Conservation (phyloP, 192 early-diverging fungal genomes). For the Funneliformis geosporum region DNA sequence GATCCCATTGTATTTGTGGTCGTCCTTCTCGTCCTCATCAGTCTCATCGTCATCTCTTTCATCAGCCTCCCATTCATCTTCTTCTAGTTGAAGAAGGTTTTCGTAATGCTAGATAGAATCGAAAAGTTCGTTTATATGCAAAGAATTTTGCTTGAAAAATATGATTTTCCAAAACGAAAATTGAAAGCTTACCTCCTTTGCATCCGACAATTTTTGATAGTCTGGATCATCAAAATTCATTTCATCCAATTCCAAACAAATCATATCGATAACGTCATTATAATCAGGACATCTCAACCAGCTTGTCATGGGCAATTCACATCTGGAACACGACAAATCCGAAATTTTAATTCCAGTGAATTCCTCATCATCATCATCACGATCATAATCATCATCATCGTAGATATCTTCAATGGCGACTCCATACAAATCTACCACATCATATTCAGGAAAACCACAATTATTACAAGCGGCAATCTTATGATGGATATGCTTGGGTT, state of each 20-base stretch:
- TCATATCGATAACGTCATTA: conserved; percentile 10
- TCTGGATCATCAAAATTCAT: conserved; percentile 10
- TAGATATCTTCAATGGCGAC: neutral
- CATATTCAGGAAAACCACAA: conserved; percentile 3
- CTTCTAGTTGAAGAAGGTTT: neutral
- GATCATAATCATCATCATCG: neutral
- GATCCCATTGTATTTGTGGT: neutral
- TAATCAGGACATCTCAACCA: conserved; percentile 16
- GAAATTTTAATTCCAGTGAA: conserved; percentile 5
- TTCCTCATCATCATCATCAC: conserved; percentile 15
- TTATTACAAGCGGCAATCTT: conserved; percentile 3
- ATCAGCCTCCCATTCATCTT: neutral
- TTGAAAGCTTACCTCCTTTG: neutral
- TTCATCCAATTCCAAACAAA: conserved; percentile 14
- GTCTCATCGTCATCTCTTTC: too few relatives aligned
- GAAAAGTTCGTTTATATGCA: neutral
- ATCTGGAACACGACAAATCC: neutral
- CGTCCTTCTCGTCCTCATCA: neutral
- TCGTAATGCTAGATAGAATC: neutral
- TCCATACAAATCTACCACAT: neutral
- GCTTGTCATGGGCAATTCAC: neutral
- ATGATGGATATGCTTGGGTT: conserved; percentile 14
- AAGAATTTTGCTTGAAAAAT: neutral
- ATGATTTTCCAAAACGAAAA: neutral
- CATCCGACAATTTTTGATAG: neutral